Base-by-base conservation (phyloP, 495 filamentous ascomycete species). In the Aspergillus funiculosus region DNA sequence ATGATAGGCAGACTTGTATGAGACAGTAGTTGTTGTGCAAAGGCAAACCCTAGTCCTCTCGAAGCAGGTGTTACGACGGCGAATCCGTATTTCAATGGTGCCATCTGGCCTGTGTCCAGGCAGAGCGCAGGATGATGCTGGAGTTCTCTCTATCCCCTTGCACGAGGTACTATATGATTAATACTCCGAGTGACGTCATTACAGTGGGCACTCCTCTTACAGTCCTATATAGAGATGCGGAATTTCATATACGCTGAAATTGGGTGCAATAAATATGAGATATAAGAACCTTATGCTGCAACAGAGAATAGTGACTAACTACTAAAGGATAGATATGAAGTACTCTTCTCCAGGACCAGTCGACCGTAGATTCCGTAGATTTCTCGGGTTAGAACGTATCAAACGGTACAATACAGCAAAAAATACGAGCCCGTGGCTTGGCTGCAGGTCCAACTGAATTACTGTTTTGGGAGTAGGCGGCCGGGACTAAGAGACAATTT, bases 31-130 rank as follows among this genome's bases (percentile, higher is more conserved):
- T 81, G 75, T 4, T 80, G 76, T 4, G 83, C 78, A 11, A 94
- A 67, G 19, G 82, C 78, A 51, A 86, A 73, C 14, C 85, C 87
- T 50, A 92, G 79, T 10, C 88, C 87, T 17, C 85, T 72, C 8
- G 82, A 88, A 8, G 86, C 77, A 0, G 87, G 88, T 14, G 78
- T 65, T 0, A 70, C 62, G 14, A 72, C 24, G 15, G 56, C 56
- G 30, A 52, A 57, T 5, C 57, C 57, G 19, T 28, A 11, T 9
- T 20, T 21, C 2, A 36, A 4, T 3, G 30, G 21, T 14, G 21
- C 11, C 46, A 47, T 78, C 2, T 35, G 17, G 9, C 1, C 27
- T 1, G 26, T n/a, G 14, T n/a, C 35, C 4, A 14, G 35, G 10
- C 22, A 25, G 19, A 8, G 18, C 7, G 20, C 35, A 3, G 28